Evolutionary conservation across 306 rosid genomes (phyloP), one percentile per base, ranked within the genome.

Genomic region (Rosa chinensis): DNA sequence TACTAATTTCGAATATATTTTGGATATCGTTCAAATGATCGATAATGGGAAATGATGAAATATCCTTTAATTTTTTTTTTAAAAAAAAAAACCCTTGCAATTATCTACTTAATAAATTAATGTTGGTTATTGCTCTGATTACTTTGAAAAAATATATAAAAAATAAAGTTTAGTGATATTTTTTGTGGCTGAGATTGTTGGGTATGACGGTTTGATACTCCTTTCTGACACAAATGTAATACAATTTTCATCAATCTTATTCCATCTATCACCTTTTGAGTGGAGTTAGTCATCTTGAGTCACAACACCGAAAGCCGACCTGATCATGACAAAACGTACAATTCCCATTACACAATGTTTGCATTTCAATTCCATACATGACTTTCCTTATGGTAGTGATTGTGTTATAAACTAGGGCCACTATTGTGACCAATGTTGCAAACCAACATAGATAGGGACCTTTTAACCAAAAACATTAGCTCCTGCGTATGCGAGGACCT

Each of bases 381-480:
- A 56, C 81, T 78, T 69, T 69, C 81, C 35, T 10, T 18, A 14
- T 10, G 70, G 81, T 69, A 8, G 58, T 78, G 56, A 78, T 78
- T 69, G 23, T 43, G 75, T 78, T 69, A 39, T 18, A 10, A 53
- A 78, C 81, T 78, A 78, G 81, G 76, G 75, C 75, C 81, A 69
- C 58, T 21, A 47, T 73, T 52, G 66, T 45, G 76, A 53, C 58
- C 75, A 73, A 55, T 73, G 82, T 82, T 76, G 48, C 73, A 82
- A 82, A 82, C 52, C 71, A 68, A 66, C 72, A 39, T 14, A 39
- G 87, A 84, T 4, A 67, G 47, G 32, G 87, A 84, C 84, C 12
- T 47, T 64, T 73, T 77, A 84, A 77, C 87, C 79, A 42, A 72
- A 80, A 43, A 80, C 83, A 76, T 37, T 18, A 70, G 76, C 39